Conservation (phyloP, 78 protist genomes). For the Dictyostelium firmibasis region DNA sequence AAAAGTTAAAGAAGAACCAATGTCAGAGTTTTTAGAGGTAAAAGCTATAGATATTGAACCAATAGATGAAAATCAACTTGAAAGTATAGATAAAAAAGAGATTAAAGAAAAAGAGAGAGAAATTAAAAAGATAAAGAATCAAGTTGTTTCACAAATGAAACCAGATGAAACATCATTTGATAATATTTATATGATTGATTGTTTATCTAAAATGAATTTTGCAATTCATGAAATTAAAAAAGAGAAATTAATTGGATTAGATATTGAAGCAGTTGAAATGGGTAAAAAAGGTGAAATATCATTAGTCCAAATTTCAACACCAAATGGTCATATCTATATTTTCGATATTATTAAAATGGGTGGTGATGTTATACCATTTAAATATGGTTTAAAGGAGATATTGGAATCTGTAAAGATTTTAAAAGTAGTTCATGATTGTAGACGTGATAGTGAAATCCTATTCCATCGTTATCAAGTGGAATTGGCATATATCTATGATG, state of each 20-base stretch:
- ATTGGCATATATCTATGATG: slow-evolving; percentile 26
- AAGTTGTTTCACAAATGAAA: not conserved
- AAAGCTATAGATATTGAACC: not conserved
- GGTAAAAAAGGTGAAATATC: slow-evolving; percentile 49
- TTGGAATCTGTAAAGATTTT: not conserved
- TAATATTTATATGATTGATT: slow-evolving; percentile 30
- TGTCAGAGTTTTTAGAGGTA: not conserved
- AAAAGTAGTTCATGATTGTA: slow-evolving; percentile 67
- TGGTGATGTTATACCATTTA: not conserved
- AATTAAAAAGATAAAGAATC: slow-evolving; percentile 18
- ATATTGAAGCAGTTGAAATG: slow-evolving; percentile 61
- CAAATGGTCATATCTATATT: slow-evolving; percentile 12
- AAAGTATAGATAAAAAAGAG: not conserved
- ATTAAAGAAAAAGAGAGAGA: not conserved
- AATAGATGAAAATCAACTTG: not conserved
- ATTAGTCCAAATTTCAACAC: slow-evolving; percentile 28
- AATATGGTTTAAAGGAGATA: slow-evolving; percentile 33
- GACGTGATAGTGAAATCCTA: slow-evolving; percentile 58
- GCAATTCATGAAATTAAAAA: slow-evolving; percentile 4
- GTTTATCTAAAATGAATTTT: not conserved
- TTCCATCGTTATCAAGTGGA: slow-evolving; percentile 41
- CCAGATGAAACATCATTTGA: slow-evolving; percentile 16
- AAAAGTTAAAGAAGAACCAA: slow-evolving; percentile 20
- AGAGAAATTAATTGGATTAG: slow-evolving; percentile 36
- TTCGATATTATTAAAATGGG: slow-evolving; percentile 36